A percentile compares a stretch with the other conserved stretches of the same genome.
Evolutionary conservation across 768 basidiomycete species (phyloP).

Genomic region (Leucocoprinus leucothites): DNA sequence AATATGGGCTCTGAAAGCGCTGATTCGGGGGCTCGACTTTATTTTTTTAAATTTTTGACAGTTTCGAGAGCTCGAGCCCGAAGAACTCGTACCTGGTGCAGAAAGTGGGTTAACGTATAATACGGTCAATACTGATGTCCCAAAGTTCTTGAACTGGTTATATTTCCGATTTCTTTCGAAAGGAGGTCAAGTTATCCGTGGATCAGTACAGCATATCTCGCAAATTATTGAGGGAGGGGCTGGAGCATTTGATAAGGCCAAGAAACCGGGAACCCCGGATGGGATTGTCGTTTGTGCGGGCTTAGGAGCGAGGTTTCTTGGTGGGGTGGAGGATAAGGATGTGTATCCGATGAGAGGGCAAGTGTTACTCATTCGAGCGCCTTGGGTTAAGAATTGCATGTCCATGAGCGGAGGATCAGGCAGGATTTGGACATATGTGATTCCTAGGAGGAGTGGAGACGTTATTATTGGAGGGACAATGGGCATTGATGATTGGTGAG

Average conservation of each 20-base stretch:
- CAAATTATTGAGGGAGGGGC: conserved; percentile 58
- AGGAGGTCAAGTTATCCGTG: conserved; percentile 55
- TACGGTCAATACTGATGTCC: conserved; percentile 59
- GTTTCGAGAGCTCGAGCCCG: conserved; percentile 26
- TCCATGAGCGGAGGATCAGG: conserved; percentile 36
- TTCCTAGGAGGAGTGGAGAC: conserved; percentile 54
- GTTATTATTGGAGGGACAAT: conserved; percentile 63
- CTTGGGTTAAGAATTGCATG: conserved; percentile 51
- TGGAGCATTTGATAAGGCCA: conserved; percentile 17
- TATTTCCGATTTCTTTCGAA: conserved; percentile 48
- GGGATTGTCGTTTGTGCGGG: conserved; percentile 68
- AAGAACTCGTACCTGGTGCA: conserved; percentile 21
- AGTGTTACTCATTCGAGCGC: conserved; percentile 66
- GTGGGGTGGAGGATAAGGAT: conserved; percentile 71
- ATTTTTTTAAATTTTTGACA: too few relatives aligned
- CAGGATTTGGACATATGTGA: conserved; percentile 53
- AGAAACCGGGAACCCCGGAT: conserved; percentile 28
- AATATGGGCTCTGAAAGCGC: too few relatives aligned
- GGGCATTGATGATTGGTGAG: conserved; percentile 56
- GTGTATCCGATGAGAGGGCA: conserved; percentile 80
- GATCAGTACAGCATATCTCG: conserved; percentile 56
- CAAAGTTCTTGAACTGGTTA: conserved; percentile 58
- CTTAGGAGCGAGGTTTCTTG: conserved; percentile 63
- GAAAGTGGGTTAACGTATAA: conserved; percentile 49
- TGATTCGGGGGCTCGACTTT: too few relatives aligned